Base-by-base conservation (phyloP, 176 grass and related monocot species). In the Coix lacrymajobi region DNA sequence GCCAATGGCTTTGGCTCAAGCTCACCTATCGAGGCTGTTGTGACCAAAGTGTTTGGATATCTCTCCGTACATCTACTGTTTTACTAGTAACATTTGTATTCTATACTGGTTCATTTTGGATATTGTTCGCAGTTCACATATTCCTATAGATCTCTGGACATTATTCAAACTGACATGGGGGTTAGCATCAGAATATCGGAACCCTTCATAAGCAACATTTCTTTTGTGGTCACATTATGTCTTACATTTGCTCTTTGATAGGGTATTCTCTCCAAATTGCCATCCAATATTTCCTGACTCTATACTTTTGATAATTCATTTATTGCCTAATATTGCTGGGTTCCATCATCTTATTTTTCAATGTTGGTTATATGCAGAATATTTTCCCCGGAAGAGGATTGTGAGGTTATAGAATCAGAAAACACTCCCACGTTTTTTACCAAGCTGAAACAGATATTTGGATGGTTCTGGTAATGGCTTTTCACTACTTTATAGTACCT, bases 381-480 rank as follows among this genome's bases (percentile, higher is more conserved):
- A 60, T 99, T 99, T 91, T 99, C 96, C 88, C 89, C 96, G 19
- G 87, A 94, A 69, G 87, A 87, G 45, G 85, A 92, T 33, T 99
- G 96, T 13, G 96, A 99, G 69, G 87, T 99, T 48, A 99, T 99
- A 71, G 96, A 99, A 91, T 92, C 89, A 16, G 96, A 96, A 96
- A 83, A 75, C 91, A 96, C 49, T 99, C 91, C 45, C 93, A 99
- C 28, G 80, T 99, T 58, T 99, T 99, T 80, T 94, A 92, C 69
- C 91, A 99, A 85, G 89, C 91, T 8, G 96, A 99, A 73, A 75
- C 87, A 29, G 96, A 99, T 88, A 92, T 99, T 85, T 99, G 96
- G 96, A 96, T 99, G 85, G 85, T 99, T 88, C 80, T 99, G 96
- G 96, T 99, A 88, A 73, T 62, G 11, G 12, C 9, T 69, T 24